phyloP scores from a whole-genome alignment of 169 alveolate species.

The Babesia bovis region DNA sequence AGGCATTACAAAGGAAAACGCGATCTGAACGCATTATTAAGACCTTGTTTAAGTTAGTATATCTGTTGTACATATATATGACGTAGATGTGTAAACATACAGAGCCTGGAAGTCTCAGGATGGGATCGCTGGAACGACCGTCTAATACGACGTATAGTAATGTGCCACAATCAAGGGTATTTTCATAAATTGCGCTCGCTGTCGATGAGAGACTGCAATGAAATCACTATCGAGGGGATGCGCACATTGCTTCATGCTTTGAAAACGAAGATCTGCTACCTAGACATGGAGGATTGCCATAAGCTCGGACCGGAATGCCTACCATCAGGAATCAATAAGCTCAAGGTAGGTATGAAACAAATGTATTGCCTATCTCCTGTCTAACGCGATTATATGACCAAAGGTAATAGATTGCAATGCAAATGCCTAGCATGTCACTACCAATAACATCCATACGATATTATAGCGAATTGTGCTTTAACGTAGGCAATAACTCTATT shows the following conservation, averaged over 20 bases:
- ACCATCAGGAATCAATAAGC: neutral
- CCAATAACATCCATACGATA: too few species aligned
- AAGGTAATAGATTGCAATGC: too few species aligned
- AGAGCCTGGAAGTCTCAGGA: slow-evolving; percentile 50
- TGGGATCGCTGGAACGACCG: slow-evolving; percentile 60
- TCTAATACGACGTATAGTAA: slow-evolving; percentile 11
- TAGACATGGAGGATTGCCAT: slow-evolving; percentile 46
- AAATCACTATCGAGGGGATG: slow-evolving; percentile 13
- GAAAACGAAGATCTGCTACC: slow-evolving; percentile 5
- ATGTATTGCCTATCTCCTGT: too few species aligned
- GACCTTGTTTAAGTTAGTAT: slow-evolving; percentile 19
- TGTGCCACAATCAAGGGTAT: slow-evolving; percentile 23
- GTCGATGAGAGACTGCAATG: slow-evolving; percentile 44
- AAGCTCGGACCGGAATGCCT: slow-evolving; percentile 13
- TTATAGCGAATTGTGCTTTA: too few species aligned
- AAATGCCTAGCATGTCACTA: too few species aligned
- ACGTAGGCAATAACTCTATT: neutral
- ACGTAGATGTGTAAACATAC: slow-evolving; percentile 34
- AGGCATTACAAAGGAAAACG: neutral
- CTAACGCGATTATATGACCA: too few species aligned
- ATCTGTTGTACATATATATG: neutral
- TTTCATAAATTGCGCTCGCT: slow-evolving; percentile 10
- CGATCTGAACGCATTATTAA: slow-evolving; percentile 7
- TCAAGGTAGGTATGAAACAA: slow-evolving; percentile 15
- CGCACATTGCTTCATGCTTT: slow-evolving; percentile 14